Evolutionary conservation across 306 rosid species (phyloP), one percentile per base, ranked within the genome.

Genomic region (Potentilla sterilis): DNA sequence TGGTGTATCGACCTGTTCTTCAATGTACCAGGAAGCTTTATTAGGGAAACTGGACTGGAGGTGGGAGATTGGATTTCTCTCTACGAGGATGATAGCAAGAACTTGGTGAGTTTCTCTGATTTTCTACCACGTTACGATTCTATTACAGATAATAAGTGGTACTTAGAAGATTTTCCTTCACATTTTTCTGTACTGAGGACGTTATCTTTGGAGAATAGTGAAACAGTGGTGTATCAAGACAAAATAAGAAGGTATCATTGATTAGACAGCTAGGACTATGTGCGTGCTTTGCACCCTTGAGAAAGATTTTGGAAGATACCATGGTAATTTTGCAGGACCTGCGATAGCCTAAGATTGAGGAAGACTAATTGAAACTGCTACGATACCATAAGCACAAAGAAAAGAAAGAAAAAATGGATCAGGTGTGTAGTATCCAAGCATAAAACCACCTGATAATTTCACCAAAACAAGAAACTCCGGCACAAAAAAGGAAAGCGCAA

Each of bases 1-100:
- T 9, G 24, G 58, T 52, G 47, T 38, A 12, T 65, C 58, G 7
- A 18, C 37, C 62, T 28, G 2, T 21, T 62, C 83, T 74, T 59
- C 38, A 57, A 55, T 81, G 71, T 65, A 63, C 75, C 85, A 90
- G 98, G 81, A 14, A 77, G 84, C 4, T 82, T 92, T 22, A 81
- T 88, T 11, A 79, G 43, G 73, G 64, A 86, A 79, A 82, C 87
- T 70, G 57, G 62, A 63, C 72, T 92, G 54, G 72, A 59, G 77
- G 74, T 15, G 1, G 97, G 91, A 79, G 96, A 92, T 85, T 75
- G 48, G 70, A 34, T 92, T 37, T 83, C 82, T 68, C 78, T 92
- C 58, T 88, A 72, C 44, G 85, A 80, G 75, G 97, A 92, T 24
- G 86, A 81, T 34, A 22, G 12, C 73, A 84, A 80, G 74, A 84